These are phyloP conservation scores for Pilaira anomala DNA, from an alignment of 192 early-diverging fungal genomes.

Conservation along the genomic window DNA sequence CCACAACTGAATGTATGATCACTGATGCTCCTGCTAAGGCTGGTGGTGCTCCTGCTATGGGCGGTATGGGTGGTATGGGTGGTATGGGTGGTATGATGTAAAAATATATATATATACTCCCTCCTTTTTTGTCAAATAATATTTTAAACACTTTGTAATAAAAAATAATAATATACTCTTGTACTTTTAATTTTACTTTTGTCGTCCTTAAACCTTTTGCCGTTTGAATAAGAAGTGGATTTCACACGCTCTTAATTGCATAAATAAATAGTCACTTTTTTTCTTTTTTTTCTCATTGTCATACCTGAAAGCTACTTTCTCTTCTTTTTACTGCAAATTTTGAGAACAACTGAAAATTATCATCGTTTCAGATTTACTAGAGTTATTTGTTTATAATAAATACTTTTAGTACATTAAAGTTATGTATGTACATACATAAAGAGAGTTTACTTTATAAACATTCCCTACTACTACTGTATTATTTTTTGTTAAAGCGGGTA, in stretches of 20 bases:
- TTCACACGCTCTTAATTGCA: neutral
- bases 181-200: neutral
- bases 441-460: no score
- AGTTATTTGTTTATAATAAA: no score
- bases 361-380: no score
- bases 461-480: no score
- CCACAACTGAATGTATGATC: constrained; percentile 97
- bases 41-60: constrained; percentile 65
- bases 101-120: constrained; percentile 1
- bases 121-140: neutral
- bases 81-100: constrained; percentile 34
- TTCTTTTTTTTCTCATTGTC: neutral
- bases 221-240: neutral
- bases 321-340: no score
- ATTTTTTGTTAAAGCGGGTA: no score
- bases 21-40: constrained; percentile 83
- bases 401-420: no score
- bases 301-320: no score
- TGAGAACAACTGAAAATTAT: no score
- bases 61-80: constrained; percentile 69
- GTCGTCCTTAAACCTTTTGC: no score
- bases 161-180: neutral
- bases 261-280: neutral
- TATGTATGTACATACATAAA: no score
- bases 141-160: neutral